These are phyloP conservation scores for Physaria fendleri DNA, from an alignment of 345 rosid genomes.

Conservation along the genomic window DNA sequence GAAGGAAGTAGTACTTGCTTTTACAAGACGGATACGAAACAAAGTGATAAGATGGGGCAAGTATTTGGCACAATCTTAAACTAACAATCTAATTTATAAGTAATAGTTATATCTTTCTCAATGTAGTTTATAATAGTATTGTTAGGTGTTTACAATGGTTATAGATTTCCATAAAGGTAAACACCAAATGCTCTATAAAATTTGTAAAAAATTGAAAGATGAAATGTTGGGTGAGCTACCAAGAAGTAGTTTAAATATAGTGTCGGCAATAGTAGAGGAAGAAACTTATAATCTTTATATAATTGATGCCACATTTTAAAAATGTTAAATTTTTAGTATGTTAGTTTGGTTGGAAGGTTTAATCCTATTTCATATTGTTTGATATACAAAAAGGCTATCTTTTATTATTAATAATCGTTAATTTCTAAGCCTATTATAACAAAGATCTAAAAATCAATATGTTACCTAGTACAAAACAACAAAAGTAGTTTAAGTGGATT, in stretches of 20 bases:
- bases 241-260: neutral
- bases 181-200: neutral
- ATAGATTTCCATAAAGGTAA: neutral
- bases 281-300: neutral
- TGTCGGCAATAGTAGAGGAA: neutral
- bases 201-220: neutral
- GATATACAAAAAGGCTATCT: neutral
- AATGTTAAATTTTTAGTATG: neutral
- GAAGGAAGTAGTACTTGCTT: too few species aligned
- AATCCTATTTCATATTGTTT: neutral
- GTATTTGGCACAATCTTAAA: too few species aligned
- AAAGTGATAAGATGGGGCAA: too few species aligned
- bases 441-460: neutral
- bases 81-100: neutral
- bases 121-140: neutral
- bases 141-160: neutral
- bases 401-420: neutral
- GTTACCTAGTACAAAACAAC: neutral
- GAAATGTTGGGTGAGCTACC: conserved; percentile 1
- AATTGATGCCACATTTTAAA: neutral
- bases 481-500: neutral
- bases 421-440: neutral
- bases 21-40: too few species aligned
- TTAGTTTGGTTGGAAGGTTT: neutral
- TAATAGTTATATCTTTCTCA: neutral